Base-by-base conservation (phyloP, 495 filamentous ascomycete species). In the Penicillium salamii region DNA sequence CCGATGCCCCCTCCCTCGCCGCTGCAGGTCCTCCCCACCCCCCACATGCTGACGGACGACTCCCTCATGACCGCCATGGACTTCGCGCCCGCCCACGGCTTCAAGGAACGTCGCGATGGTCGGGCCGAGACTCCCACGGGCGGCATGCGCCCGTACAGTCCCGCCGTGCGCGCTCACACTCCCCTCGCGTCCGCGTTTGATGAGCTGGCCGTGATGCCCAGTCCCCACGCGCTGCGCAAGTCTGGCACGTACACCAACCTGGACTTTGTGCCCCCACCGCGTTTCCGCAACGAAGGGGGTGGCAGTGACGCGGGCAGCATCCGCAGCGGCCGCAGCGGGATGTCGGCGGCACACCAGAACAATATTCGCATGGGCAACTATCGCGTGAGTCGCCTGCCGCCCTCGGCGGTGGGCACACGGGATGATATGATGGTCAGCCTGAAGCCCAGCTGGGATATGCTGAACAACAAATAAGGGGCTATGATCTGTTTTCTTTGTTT, bases 251-350 rank as follows among this genome's bases (percentile, higher is more conserved):
- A 89, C 64, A 96, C 91, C 2, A 85, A 74, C 9, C 80, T 98
- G 23, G 95, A 97, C 70, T 98, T 98, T 66, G 91, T 91, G n/a
- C 91, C 92, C 20, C 92, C 90, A 33, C 83, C 86, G 43, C 86
- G 88, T 44, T 92, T 96, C 69, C 87, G 79, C 66, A 86, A 86
- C 54, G 69, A 68, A 41, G 89, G 90, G 42, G 89, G 90, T 45
- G 76, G 63, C 38, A 96, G 90, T 58, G 93, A 97, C 53, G 79
- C 90, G 0, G 93, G 92, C 49, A 95, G 89, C 60, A 90, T 97
- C 57, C 87, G 87, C 58, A 95, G 89, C 71, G 89, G 85, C 70
- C 78, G 78, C 3, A 90, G 85, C 50, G 91, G 86, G 19, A 84
- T 96, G 48, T 92, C 89, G 1, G 72, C 78, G 11, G 61, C 76